phyloP scores from a whole-genome alignment of 768 basidiomycete genomes.

The Leccinum fibrillosum region DNA sequence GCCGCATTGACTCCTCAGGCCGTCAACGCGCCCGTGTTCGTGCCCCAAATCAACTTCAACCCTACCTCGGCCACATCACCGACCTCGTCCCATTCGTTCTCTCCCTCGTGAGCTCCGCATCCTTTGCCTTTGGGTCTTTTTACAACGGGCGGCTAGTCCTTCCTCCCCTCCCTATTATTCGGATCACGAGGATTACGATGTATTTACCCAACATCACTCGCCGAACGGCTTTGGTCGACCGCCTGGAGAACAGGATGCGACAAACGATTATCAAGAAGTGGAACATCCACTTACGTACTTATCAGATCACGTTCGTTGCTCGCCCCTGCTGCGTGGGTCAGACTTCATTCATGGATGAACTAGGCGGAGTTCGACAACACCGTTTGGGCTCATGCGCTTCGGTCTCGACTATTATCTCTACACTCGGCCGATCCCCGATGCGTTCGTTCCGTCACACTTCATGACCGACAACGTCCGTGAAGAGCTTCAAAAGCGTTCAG shows the following conservation, averaged over 20 bases:
- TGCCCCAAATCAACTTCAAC: conserved; percentile 67
- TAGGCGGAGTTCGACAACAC: conserved; percentile 33
- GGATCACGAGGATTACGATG: conserved; percentile 39
- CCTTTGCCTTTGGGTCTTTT: neutral
- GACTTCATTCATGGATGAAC: conserved; percentile 1
- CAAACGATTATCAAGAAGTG: conserved; percentile 21
- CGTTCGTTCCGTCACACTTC: conserved; percentile 67
- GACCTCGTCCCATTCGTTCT: conserved; percentile 26
- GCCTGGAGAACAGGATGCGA: conserved; percentile 13
- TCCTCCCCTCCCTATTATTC: conserved; percentile 30
- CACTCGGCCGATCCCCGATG: conserved; percentile 60
- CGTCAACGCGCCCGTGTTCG: conserved; percentile 81
- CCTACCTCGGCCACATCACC: conserved; percentile 8
- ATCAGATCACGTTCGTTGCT: conserved; percentile 19
- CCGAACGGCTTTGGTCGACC: conserved; percentile 5
- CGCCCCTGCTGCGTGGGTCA: neutral
- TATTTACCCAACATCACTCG: conserved; percentile 18
- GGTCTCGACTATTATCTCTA: conserved; percentile 88
- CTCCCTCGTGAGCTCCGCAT: conserved; percentile 24
- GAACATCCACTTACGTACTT: conserved; percentile 20
- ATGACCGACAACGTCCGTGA: conserved; percentile 76
- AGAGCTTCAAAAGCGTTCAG: conserved; percentile 51
- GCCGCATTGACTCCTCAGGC: conserved; percentile 55
- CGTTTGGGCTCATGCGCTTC: neutral
- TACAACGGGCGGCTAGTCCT: conserved; percentile 18